Conservation (phyloP, 2,329 filamentous ascomycete genomes). For the Colletotrichum tropicicola region DNA sequence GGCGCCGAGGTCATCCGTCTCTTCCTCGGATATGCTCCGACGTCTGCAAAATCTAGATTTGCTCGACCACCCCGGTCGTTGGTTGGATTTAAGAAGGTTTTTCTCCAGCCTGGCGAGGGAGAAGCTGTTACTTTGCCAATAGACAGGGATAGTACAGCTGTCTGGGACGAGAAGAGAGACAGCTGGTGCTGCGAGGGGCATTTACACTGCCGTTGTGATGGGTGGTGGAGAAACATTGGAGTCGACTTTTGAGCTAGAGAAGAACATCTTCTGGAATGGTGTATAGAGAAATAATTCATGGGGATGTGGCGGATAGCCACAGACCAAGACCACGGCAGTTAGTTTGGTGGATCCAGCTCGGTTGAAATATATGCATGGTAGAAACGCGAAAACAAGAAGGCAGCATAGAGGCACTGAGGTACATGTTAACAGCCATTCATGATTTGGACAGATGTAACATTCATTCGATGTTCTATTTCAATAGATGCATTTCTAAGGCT, state of each 20-base stretch:
- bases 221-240: slow-evolving; percentile 56
- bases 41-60: slow-evolving; percentile 54
- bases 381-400: too few relatives aligned
- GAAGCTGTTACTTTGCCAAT: slow-evolving; percentile 63
- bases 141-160: slow-evolving; percentile 71
- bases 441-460: too few relatives aligned
- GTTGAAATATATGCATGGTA: too few relatives aligned
- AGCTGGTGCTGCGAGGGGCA: slow-evolving; percentile 75
- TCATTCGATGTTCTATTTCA: too few relatives aligned
- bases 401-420: too few relatives aligned
- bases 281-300: too few relatives aligned
- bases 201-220: slow-evolving; percentile 68
- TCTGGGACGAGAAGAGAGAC: slow-evolving; percentile 74
- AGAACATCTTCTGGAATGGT: slow-evolving; percentile 76
- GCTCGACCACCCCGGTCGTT: slow-evolving; percentile 61
- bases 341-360: too few relatives aligned
- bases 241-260: slow-evolving; percentile 62
- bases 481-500: too few relatives aligned
- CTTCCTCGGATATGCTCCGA: slow-evolving; percentile 49
- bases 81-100: slow-evolving; percentile 66
- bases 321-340: too few relatives aligned
- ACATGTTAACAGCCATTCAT: too few relatives aligned
- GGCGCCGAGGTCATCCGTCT: slow-evolving; percentile 59
- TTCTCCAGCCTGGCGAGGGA: slow-evolving; percentile 66
- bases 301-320: too few relatives aligned